These are phyloP conservation scores for Onygenales sp. DNA, from an alignment of 2,329 filamentous ascomycete genomes.

Conservation along the genomic window DNA sequence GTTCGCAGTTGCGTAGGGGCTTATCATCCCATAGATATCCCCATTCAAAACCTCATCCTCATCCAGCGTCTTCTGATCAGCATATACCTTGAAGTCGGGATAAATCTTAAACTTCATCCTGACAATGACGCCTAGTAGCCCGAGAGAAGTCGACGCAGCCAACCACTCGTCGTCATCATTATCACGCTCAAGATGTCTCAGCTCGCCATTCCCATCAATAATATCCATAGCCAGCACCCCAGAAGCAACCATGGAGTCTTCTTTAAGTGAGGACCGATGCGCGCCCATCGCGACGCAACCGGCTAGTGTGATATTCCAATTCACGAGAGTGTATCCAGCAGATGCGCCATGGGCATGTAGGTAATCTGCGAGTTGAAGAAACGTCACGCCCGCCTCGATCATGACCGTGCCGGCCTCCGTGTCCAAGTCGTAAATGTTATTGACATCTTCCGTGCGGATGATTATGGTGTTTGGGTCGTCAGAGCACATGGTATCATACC, in stretches of 20 bases:
- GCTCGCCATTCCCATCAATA: slow-evolving; percentile 38
- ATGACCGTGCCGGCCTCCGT: slow-evolving; percentile 38
- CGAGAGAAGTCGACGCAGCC: slow-evolving; percentile 43
- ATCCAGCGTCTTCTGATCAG: slow-evolving; percentile 39
- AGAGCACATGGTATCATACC: slow-evolving; percentile 47
- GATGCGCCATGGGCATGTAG: slow-evolving; percentile 38
- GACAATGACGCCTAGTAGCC: slow-evolving; percentile 40
- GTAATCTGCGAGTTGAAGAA: slow-evolving; percentile 40
- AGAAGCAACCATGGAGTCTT: slow-evolving; percentile 42
- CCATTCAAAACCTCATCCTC: slow-evolving; percentile 42
- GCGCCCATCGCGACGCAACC: slow-evolving; percentile 46
- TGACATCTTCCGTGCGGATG: slow-evolving; percentile 7
- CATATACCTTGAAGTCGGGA: slow-evolving; percentile 43
- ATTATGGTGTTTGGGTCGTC: slow-evolving; percentile 40
- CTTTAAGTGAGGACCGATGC: slow-evolving; percentile 39
- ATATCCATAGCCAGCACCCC: slow-evolving; percentile 42
- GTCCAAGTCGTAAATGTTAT: slow-evolving; percentile 35
- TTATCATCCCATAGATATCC: slow-evolving; percentile 42
- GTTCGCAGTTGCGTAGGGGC: slow-evolving; percentile 43
- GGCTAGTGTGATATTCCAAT: slow-evolving; percentile 46
- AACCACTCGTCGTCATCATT: slow-evolving; percentile 41
- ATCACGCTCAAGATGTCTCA: slow-evolving; percentile 34
- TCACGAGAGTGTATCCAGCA: slow-evolving; percentile 43
- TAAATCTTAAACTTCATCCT: slow-evolving; percentile 42
- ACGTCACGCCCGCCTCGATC: slow-evolving; percentile 44